phyloP scores from a whole-genome alignment of 805 yeast genomes.

The Starmerella kuoi region DNA sequence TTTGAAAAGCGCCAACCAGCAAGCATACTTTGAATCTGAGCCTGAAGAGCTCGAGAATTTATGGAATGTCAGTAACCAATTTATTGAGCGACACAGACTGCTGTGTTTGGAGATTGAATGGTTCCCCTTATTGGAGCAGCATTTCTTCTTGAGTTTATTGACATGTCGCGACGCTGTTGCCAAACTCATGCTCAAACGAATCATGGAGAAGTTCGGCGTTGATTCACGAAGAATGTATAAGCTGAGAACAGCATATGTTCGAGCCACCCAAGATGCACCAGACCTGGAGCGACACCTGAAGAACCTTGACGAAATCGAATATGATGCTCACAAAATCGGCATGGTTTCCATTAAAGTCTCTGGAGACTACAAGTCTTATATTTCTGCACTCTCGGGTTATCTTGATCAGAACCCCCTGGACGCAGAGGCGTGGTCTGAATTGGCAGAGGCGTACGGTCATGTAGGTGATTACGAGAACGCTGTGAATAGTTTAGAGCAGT shows the following conservation, averaged over 20 bases:
- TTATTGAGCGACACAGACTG: constrained; percentile 25
- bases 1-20: constrained; percentile 39
- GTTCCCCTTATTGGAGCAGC: constrained; percentile 54
- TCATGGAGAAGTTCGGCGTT: constrained; percentile 54
- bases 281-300: constrained; percentile 32
- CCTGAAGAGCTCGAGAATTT: constrained; percentile 38
- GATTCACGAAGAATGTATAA: constrained; percentile 45
- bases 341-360: constrained; percentile 24
- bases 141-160: constrained; percentile 51
- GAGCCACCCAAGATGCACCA: constrained; percentile 38
- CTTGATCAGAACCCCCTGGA: constrained; percentile 64
- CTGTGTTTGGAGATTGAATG: constrained; percentile 30
- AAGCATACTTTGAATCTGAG: constrained; percentile 38
- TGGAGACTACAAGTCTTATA: constrained; percentile 34
- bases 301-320: constrained; percentile 14
- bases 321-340: constrained; percentile 27
- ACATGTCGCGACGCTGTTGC: constrained; percentile 64
- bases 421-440: constrained; percentile 63
- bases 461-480: constrained; percentile 58
- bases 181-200: constrained; percentile 45
- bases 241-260: constrained; percentile 44
- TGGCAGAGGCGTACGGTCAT: constrained; percentile 50
- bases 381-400: constrained; percentile 42
- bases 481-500: constrained; percentile 55
- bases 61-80: constrained; percentile 33